Evolutionary conservation across 2,329 filamentous ascomycete species (phyloP).

Genomic region (Aspergillus candidus): DNA sequence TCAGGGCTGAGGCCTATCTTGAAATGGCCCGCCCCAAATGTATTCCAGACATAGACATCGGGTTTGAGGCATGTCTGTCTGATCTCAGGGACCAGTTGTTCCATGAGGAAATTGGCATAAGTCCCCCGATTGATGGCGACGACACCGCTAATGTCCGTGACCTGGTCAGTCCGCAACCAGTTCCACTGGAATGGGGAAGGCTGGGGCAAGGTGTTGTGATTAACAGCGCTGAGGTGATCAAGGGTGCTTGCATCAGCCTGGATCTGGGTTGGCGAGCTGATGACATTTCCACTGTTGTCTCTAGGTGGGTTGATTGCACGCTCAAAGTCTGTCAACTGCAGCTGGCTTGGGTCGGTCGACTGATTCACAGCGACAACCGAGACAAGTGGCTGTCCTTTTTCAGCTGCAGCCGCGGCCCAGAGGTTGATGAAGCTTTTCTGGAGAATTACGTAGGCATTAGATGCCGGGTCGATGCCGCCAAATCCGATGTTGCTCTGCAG

Average conservation of each 20-base stretch:
- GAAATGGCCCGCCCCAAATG: too few relatives aligned
- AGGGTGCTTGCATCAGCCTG: neutral
- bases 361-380: neutral
- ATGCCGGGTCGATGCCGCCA: neutral
- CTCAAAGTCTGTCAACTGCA: constrained; percentile 4
- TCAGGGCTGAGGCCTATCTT: too few relatives aligned
- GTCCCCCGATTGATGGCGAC: constrained; percentile 7
- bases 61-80: neutral
- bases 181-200: constrained; percentile 4
- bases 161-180: constrained; percentile 2
- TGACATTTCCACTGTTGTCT: neutral
- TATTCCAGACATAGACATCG: neutral
- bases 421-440: neutral
- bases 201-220: too few relatives aligned
- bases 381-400: constrained; percentile 1
- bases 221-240: neutral
- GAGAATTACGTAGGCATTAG: neutral
- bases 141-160: constrained; percentile 1
- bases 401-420: neutral
- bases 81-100: neutral
- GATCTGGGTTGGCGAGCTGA: neutral
- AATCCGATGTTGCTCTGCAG: neutral
- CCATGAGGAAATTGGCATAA: neutral
- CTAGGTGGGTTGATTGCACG: constrained; percentile 1
- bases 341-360: neutral